Percentiles rank a stretch among this genome's conserved stretches.
phyloP scores from a whole-genome alignment of 1,139 yeast species.

The Candida sanyaensis region DNA sequence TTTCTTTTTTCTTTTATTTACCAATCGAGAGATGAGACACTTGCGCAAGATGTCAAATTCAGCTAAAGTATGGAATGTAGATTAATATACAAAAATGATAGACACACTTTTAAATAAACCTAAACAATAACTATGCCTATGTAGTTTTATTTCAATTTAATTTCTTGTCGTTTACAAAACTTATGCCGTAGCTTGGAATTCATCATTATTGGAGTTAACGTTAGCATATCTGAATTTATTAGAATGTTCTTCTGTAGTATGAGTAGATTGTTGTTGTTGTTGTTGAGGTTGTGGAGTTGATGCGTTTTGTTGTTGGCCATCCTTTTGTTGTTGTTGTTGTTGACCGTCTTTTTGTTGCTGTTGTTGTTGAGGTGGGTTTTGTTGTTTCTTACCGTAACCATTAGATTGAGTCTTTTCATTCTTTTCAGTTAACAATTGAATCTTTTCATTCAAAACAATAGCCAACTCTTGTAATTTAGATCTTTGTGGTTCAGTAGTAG shows the following conservation, averaged over 20 bases:
- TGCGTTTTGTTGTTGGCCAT: conserved; percentile 6
- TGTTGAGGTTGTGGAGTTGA: conserved; percentile 24
- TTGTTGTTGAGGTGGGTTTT: conserved; percentile 37
- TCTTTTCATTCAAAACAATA: conserved; percentile 83
- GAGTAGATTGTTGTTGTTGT: conserved; percentile 25
- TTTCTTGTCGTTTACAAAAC: neutral
- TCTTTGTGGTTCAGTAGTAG: conserved; percentile 75
- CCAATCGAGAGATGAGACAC: neutral
- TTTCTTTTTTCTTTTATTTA: neutral
- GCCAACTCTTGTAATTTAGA: conserved; percentile 89
- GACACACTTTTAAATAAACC: neutral
- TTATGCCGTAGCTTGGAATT: conserved; percentile 40
- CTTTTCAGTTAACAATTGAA: conserved; percentile 76
- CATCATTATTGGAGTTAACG: conserved; percentile 49
- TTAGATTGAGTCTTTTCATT: conserved; percentile 83
- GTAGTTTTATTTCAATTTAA: neutral
- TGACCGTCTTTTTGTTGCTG: conserved; percentile 36
- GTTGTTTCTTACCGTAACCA: conserved; percentile 55
- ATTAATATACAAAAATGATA: too few relatives aligned
- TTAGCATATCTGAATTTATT: conserved; percentile 50
- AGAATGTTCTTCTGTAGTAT: conserved; percentile 32
- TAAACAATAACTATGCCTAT: conserved; percentile 3
- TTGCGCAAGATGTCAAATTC: neutral
- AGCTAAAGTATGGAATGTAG: neutral
- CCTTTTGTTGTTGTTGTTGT: conserved; percentile 27